Conservation (phyloP, 495 filamentous ascomycete species). For the Tuber aestivum region DNA sequence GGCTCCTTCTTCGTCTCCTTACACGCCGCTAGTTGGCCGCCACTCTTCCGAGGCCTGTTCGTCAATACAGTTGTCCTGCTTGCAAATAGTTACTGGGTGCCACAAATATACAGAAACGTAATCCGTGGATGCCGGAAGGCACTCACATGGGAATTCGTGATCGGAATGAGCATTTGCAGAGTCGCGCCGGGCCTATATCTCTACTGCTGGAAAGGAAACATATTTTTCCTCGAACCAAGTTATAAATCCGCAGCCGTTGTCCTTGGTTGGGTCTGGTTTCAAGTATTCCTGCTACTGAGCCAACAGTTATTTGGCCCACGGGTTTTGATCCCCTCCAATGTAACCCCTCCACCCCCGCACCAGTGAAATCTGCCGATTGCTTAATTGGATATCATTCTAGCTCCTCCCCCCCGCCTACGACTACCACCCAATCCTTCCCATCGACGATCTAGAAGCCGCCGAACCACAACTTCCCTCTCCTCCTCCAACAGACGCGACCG, state of each 20-base stretch:
- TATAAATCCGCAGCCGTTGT: slow-evolving; percentile 56
- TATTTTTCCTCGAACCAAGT: slow-evolving; percentile 72
- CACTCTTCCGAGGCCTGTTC: slow-evolving; percentile 61
- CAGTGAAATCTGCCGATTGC: slow-evolving; percentile 56
- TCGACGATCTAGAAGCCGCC: slow-evolving; percentile 69
- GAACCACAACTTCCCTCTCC: slow-evolving; percentile 34
- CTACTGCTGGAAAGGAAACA: slow-evolving; percentile 64
- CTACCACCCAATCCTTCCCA: slow-evolving; percentile 86
- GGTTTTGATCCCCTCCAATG: slow-evolving; percentile 56
- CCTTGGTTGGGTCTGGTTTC: slow-evolving; percentile 84
- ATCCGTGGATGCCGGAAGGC: slow-evolving; percentile 87
- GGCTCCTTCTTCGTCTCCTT: slow-evolving; percentile 66
- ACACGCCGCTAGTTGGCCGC: slow-evolving; percentile 69
- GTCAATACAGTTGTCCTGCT: slow-evolving; percentile 59
- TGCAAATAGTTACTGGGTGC: slow-evolving; percentile 85
- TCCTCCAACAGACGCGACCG: slow-evolving; percentile 11
- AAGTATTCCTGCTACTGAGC: slow-evolving; percentile 66
- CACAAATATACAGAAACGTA: slow-evolving; percentile 85
- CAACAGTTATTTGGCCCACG: slow-evolving; percentile 84
- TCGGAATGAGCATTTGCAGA: slow-evolving; percentile 73
- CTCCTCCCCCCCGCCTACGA: slow-evolving; percentile 72
- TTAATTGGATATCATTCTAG: slow-evolving; percentile 22
- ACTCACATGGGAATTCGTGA: slow-evolving; percentile 76
- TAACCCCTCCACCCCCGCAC: slow-evolving; percentile 42
- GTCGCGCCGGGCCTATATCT: slow-evolving; percentile 77